Conservation (phyloP, 2,329 filamentous ascomycete species). For the Aspergillus pseudotamarii region DNA sequence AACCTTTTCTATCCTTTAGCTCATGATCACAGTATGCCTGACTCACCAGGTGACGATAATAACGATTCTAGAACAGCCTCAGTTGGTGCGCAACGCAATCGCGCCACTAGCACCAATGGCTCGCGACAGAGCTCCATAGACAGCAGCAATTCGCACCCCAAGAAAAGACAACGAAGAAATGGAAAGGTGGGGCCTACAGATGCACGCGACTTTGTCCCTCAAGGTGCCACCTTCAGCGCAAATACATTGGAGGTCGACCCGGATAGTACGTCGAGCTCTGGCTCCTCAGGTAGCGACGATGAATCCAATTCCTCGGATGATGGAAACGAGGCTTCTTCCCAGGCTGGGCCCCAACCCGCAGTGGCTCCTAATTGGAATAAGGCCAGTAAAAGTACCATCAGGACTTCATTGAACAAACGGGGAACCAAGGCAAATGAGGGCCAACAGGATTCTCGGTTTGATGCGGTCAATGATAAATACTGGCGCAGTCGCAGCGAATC, state of each 20-base stretch:
- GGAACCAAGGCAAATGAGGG: conserved; percentile 21
- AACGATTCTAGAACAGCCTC: conserved; percentile 51
- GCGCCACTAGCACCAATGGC: conserved; percentile 25
- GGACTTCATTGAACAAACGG: conserved; percentile 44
- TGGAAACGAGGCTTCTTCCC: conserved; percentile 16
- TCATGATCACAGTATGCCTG: conserved; percentile 25
- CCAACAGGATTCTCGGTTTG: conserved; percentile 28
- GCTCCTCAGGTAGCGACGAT: conserved; percentile 19
- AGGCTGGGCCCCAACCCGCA: conserved; percentile 21
- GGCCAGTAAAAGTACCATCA: conserved; percentile 43
- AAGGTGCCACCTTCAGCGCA: conserved; percentile 38
- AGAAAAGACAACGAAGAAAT: conserved; percentile 33
- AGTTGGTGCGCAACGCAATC: conserved; percentile 43
- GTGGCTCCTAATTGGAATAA: conserved; percentile 50
- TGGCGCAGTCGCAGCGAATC: conserved; percentile 43
- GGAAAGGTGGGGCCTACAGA: conserved; percentile 27
- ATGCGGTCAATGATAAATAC: conserved; percentile 40
- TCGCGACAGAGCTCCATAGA: conserved; percentile 29
- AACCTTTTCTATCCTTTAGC: neutral
- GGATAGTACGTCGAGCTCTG: conserved; percentile 33
- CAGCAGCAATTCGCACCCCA: conserved; percentile 24
- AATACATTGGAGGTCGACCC: conserved; percentile 37
- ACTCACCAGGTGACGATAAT: conserved; percentile 36
- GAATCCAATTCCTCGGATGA: conserved; percentile 20
- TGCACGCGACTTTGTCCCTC: conserved; percentile 41